Percentiles rank a stretch among this genome's conserved stretches.
These are phyloP conservation scores for Salix dunnii DNA, from an alignment of 345 rosid species.

Conservation along the genomic window DNA sequence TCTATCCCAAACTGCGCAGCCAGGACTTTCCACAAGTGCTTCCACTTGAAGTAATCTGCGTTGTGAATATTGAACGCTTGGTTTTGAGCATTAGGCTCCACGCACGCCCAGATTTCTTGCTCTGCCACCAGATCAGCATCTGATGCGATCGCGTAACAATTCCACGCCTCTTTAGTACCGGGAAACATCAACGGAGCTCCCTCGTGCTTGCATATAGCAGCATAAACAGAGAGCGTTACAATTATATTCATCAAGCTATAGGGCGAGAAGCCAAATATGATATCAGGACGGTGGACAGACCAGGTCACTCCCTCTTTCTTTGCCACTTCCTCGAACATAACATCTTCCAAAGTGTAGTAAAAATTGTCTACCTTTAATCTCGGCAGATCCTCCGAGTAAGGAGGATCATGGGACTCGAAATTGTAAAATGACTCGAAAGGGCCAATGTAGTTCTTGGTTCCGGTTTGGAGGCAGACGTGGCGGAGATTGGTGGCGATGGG, in stretches of 20 bases:
- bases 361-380: constrained; percentile 53
- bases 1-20: constrained; percentile 82
- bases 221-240: constrained; percentile 58
- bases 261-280: constrained; percentile 70
- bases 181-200: constrained; percentile 55
- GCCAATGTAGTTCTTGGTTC: constrained; percentile 48
- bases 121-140: constrained; percentile 75
- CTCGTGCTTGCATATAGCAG: constrained; percentile 68
- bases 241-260: constrained; percentile 59
- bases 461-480: constrained; percentile 12
- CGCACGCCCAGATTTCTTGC: constrained; percentile 82
- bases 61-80: constrained; percentile 71
- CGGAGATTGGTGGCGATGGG: constrained; percentile 27
- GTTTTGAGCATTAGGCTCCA: constrained; percentile 52
- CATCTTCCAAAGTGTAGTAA: constrained; percentile 57
- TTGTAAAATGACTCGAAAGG: constrained; percentile 31
- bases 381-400: constrained; percentile 70
- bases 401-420: constrained; percentile 44
- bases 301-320: constrained; percentile 52
- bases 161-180: constrained; percentile 59
- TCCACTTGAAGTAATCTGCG: constrained; percentile 80
- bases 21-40: constrained; percentile 66
- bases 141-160: constrained; percentile 37
- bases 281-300: constrained; percentile 60
- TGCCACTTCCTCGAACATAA: constrained; percentile 51